phyloP scores from a whole-genome alignment of 768 basidiomycete species.

The Termitomyces sp. region DNA sequence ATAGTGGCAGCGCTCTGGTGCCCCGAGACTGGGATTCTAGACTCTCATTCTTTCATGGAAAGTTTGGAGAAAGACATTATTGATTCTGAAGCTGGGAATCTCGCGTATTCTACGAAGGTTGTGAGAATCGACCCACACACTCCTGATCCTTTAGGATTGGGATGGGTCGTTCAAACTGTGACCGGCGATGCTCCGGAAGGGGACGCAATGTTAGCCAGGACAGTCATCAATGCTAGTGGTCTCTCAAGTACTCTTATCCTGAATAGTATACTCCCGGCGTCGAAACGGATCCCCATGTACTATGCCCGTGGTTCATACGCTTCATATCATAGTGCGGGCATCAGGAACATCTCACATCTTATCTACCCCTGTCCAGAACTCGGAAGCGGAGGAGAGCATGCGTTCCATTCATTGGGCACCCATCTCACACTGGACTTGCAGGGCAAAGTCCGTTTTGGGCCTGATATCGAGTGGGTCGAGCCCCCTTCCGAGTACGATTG shows the following conservation, averaged over 20 bases:
- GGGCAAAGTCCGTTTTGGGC: slow-evolving; percentile 86
- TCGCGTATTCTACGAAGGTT: slow-evolving; percentile 76
- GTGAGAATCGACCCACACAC: slow-evolving; percentile 76
- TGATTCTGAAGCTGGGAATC: slow-evolving; percentile 60
- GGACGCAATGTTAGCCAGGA: slow-evolving; percentile 68
- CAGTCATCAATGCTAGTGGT: slow-evolving; percentile 80
- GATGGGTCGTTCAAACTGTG: slow-evolving; percentile 86
- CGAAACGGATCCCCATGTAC: slow-evolving; percentile 63
- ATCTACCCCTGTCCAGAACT: slow-evolving; percentile 89
- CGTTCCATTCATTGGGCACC: slow-evolving; percentile 85
- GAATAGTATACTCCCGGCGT: slow-evolving; percentile 59
- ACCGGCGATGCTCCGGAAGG: slow-evolving; percentile 40
- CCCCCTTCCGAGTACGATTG: slow-evolving; percentile 39
- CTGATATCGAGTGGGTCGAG: slow-evolving; percentile 85
- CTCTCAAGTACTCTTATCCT: slow-evolving; percentile 66
- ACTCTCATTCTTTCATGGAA: slow-evolving; percentile 81
- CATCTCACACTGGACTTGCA: slow-evolving; percentile 87
- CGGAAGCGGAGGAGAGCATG: slow-evolving; percentile 41
- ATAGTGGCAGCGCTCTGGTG: slow-evolving; percentile 76
- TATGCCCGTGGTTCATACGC: slow-evolving; percentile 87
- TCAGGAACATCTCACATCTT: slow-evolving; percentile 60
- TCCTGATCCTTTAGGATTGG: slow-evolving; percentile 37
- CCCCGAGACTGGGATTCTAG: slow-evolving; percentile 85
- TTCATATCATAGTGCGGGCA: slow-evolving; percentile 78
- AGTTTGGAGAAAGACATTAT: slow-evolving; percentile 77